These are phyloP conservation scores for Eimeria necatrix DNA, from an alignment of 169 alveolate genomes.

Conservation along the genomic window DNA sequence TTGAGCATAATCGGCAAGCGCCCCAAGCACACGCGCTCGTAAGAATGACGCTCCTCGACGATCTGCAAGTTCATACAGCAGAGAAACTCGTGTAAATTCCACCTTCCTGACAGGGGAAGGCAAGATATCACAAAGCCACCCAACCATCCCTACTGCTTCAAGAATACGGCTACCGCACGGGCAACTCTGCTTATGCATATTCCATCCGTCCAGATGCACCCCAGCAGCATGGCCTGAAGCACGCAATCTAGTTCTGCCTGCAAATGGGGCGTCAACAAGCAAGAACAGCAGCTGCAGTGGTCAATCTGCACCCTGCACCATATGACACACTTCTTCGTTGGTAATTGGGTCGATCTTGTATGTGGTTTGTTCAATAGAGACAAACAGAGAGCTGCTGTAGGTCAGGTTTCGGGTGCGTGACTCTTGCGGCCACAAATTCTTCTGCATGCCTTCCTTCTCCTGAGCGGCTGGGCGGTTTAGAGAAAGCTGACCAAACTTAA, in stretches of 20 bases:
- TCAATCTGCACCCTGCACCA: not conserved
- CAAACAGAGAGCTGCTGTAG: conserved; percentile 90
- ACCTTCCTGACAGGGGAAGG: too few species aligned
- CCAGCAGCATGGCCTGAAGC: too few species aligned
- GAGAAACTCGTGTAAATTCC: not conserved
- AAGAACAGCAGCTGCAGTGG: too few species aligned
- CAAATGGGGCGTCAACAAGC: too few species aligned
- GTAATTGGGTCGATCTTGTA: conserved; percentile 87
- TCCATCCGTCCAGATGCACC: too few species aligned
- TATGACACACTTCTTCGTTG: conserved; percentile 84
- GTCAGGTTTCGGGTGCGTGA: conserved; percentile 98
- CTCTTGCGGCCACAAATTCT: conserved; percentile 97
- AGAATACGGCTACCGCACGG: too few species aligned
- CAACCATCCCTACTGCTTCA: too few species aligned
- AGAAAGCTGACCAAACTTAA: conserved; percentile 95
- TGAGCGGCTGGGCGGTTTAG: conserved; percentile 95
- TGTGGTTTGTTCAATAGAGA: conserved; percentile 92
- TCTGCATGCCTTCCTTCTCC: conserved; percentile 94
- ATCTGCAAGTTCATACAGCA: not conserved
- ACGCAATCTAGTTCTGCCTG: too few species aligned
- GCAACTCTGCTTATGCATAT: too few species aligned
- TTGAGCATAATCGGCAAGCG: conserved; percentile 98
- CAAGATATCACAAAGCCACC: too few species aligned
- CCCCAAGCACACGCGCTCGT: conserved; percentile 95
- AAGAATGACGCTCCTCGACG: conserved; percentile 84